Percentiles rank a stretch among this genome's conserved stretches.
These are phyloP conservation scores for Blepharisma undulans DNA, from an alignment of 169 alveolate genomes.

Conservation along the genomic window DNA sequence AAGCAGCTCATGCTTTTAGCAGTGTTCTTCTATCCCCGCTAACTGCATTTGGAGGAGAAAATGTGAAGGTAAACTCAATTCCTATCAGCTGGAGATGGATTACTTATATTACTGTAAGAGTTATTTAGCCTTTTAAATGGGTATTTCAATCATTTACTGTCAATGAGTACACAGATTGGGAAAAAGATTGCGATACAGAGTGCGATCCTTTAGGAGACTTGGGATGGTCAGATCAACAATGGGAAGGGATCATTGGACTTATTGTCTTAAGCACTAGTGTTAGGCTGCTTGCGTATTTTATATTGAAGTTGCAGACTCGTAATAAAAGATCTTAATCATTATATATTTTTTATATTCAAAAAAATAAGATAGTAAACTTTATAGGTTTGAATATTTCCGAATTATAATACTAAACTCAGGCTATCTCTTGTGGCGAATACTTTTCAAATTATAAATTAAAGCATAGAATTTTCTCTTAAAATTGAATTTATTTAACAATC, in stretches of 20 bases:
- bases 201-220: conserved; percentile 7
- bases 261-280: not conserved
- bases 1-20: not conserved
- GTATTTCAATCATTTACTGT: not conserved
- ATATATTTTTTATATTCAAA: not conserved
- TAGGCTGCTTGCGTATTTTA: not conserved
- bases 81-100: not conserved
- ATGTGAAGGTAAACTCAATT: not conserved
- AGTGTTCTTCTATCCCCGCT: not conserved
- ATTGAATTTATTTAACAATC: too few relatives aligned
- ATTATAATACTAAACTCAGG: too few relatives aligned
- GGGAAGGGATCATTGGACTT: not conserved
- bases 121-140: not conserved
- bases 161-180: conserved; percentile 25
- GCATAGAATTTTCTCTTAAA: too few relatives aligned
- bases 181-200: not conserved
- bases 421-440: too few relatives aligned
- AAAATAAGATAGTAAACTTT: too few relatives aligned
- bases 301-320: not conserved
- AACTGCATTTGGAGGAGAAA: not conserved
- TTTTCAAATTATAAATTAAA: too few relatives aligned
- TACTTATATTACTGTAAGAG: not conserved
- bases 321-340: not conserved
- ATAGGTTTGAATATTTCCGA: too few relatives aligned
- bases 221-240: not conserved